Conservation (phyloP, 2,329 filamentous ascomycete species). For the Colletotrichum sidae region DNA sequence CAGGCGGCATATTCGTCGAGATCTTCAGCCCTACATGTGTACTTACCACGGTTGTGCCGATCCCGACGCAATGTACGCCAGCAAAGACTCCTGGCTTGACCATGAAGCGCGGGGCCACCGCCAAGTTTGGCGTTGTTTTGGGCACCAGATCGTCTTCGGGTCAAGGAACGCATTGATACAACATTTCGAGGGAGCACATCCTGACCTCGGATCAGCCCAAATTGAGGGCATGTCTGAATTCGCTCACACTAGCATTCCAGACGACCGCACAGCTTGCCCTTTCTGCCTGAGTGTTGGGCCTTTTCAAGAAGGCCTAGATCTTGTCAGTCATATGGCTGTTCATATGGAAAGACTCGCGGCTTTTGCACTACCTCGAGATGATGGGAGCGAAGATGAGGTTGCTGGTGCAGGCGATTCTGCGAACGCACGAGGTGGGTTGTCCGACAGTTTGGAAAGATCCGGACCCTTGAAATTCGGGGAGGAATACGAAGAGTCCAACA, state of each 20-base stretch:
- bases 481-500: too few relatives aligned
- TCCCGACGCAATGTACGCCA: not conserved
- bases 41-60: conserved; percentile 7
- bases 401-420: too few relatives aligned
- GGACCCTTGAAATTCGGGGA: too few relatives aligned
- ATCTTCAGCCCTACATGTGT: conserved; percentile 22
- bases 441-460: too few relatives aligned
- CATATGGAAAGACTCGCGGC: conserved; percentile 20
- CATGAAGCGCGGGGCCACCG: conserved; percentile 10
- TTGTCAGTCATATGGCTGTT: conserved; percentile 12
- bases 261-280: not conserved
- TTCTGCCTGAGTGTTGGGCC: conserved; percentile 8
- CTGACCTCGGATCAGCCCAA: not conserved
- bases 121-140: conserved; percentile 14
- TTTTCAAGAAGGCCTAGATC: not conserved
- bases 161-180: not conserved
- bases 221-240: not conserved
- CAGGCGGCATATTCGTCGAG: conserved; percentile 15
- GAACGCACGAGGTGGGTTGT: too few relatives aligned
- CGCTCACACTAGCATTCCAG: not conserved
- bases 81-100: conserved; percentile 2
- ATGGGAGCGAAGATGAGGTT: not conserved
- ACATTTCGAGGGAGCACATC: not conserved
- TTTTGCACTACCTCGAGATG: conserved; percentile 1
- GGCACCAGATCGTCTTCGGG: conserved; percentile 2